These are phyloP conservation scores for Populus tremula DNA, from an alignment of 345 rosid genomes.

Conservation along the genomic window DNA sequence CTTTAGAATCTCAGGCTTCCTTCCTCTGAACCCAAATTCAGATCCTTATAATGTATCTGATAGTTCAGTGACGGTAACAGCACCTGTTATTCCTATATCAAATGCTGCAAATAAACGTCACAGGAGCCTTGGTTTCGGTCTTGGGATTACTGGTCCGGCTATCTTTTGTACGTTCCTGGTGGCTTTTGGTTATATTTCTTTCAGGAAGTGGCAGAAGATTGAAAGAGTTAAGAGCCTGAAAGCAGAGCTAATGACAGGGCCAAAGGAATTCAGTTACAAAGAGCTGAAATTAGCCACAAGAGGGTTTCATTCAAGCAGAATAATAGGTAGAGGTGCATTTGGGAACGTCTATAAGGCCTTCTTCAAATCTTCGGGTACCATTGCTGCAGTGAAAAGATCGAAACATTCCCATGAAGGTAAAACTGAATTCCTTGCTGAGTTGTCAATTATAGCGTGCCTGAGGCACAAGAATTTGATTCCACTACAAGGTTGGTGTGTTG, in stretches of 20 bases:
- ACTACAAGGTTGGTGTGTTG: slow-evolving; percentile 90
- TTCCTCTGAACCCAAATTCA: slow-evolving; percentile 49
- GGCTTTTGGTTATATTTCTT: slow-evolving; percentile 58
- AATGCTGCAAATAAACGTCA: slow-evolving; percentile 36
- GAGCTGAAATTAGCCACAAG: slow-evolving; percentile 69
- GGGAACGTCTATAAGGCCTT: slow-evolving; percentile 83
- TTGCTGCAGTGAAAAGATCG: slow-evolving; percentile 84
- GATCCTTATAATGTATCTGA: slow-evolving; percentile 76
- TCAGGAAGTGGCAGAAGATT: slow-evolving; percentile 54
- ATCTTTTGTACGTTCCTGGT: slow-evolving; percentile 60
- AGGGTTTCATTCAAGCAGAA: slow-evolving; percentile 81
- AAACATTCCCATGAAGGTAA: slow-evolving; percentile 80
- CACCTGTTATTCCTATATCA: slow-evolving; percentile 38
- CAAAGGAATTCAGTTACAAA: slow-evolving; percentile 68
- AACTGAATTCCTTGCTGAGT: slow-evolving; percentile 78
- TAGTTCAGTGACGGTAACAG: slow-evolving; percentile 38
- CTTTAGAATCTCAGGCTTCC: slow-evolving; percentile 62
- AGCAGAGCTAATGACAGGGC: slow-evolving; percentile 67
- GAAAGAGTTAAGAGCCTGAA: slow-evolving; percentile 53
- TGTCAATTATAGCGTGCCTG: slow-evolving; percentile 81
- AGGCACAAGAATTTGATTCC: slow-evolving; percentile 91
- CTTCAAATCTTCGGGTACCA: slow-evolving; percentile 48
- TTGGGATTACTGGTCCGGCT: slow-evolving; percentile 77
- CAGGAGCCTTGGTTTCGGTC: slow-evolving; percentile 56
- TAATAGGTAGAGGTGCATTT: slow-evolving; percentile 81